Conservation (phyloP, 257 asterid species). For the Henckelia pumila region DNA sequence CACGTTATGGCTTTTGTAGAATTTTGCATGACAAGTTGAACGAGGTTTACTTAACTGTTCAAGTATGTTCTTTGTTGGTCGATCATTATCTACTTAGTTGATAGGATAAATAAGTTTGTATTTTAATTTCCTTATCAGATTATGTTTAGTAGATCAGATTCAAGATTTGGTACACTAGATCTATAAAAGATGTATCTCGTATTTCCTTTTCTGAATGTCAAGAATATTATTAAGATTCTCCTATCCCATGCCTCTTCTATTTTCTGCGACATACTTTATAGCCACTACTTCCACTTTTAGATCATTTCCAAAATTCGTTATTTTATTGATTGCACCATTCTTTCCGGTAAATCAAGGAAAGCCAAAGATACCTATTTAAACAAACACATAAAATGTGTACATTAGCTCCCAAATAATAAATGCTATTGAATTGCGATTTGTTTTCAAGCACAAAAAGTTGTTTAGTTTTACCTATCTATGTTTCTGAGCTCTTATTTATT, state of each 20-base stretch:
- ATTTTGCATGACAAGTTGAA: neutral
- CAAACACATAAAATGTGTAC: neutral
- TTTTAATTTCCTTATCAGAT: no score
- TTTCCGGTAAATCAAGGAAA: neutral
- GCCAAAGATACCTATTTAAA: neutral
- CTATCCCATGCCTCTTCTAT: no score
- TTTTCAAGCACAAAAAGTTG: neutral
- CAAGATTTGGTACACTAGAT: no score
- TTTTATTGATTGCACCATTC: neutral
- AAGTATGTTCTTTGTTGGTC: no score
- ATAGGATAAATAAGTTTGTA: no score
- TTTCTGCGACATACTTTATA: no score
- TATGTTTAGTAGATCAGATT: no score
- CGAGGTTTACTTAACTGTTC: neutral
- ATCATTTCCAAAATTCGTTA: neutral
- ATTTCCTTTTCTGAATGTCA: no score
- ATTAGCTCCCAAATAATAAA: neutral
- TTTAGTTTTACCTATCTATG: neutral
- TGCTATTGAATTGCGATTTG: neutral
- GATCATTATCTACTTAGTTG: no score
- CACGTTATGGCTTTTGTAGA: neutral
- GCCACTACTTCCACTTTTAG: neutral
- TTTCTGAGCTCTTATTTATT: neutral
- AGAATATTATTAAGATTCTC: no score
- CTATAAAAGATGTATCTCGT: no score